These are phyloP conservation scores for Parafenestella ontariensis DNA, from an alignment of 2,329 filamentous ascomycete species.

Conservation along the genomic window DNA sequence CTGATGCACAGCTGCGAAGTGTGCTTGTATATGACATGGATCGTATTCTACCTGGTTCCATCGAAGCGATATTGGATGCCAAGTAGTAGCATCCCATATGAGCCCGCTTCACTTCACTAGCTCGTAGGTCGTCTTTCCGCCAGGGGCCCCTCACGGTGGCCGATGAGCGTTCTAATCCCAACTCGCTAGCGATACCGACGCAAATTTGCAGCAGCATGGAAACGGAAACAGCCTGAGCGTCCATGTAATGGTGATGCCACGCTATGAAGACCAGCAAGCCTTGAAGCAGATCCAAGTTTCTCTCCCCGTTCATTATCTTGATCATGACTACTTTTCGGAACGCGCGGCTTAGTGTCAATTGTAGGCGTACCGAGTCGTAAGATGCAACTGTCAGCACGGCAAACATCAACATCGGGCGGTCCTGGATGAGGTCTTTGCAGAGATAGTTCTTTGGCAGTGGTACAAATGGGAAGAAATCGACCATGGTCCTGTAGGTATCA, in stretches of 20 bases:
- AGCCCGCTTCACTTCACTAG: slow-evolving; percentile 43
- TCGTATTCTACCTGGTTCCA: slow-evolving; percentile 33
- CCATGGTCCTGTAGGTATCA: slow-evolving; percentile 42
- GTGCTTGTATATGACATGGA: slow-evolving; percentile 35
- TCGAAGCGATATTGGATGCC: slow-evolving; percentile 33
- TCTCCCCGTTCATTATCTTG: slow-evolving; percentile 46
- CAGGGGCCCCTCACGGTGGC: slow-evolving; percentile 23
- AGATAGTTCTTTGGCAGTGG: slow-evolving; percentile 35
- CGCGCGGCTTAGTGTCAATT: slow-evolving; percentile 41
- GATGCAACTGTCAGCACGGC: slow-evolving; percentile 44
- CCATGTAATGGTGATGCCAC: slow-evolving; percentile 49
- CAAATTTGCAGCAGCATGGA: slow-evolving; percentile 45
- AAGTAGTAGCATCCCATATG: slow-evolving; percentile 48
- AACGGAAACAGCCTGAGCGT: slow-evolving; percentile 42
- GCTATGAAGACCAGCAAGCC: slow-evolving; percentile 45
- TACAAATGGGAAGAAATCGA: slow-evolving; percentile 46
- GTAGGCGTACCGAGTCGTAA: slow-evolving; percentile 39
- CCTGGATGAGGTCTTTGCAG: slow-evolving; percentile 37
- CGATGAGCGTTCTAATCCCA: slow-evolving; percentile 39
- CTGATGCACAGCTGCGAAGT: slow-evolving; percentile 40
- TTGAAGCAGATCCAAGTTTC: slow-evolving; percentile 43
- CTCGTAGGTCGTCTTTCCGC: slow-evolving; percentile 28
- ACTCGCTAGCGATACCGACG: slow-evolving; percentile 40
- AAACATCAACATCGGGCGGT: slow-evolving; percentile 44
- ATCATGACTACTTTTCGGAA: slow-evolving; percentile 46